Base-by-base conservation (phyloP, 371 early-diverging fungal species). In the Circinella umbellata region DNA sequence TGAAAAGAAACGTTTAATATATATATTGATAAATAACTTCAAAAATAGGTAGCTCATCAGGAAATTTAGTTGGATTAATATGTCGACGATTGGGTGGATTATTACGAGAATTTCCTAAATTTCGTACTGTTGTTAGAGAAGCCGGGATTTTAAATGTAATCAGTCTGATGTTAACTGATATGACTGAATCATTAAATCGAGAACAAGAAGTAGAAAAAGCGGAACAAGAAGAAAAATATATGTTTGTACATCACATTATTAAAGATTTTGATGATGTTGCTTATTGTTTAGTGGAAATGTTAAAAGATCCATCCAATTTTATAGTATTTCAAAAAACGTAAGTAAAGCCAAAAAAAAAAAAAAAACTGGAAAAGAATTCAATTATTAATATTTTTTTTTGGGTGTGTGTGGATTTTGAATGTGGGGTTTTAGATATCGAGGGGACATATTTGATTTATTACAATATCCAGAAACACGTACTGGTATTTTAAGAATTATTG, bases 71-170 rank as follows among this genome's bases (percentile, higher is more conserved):
- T 15, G 77, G 77, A 1, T 69, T 88, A 17, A 86, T 89, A 15
- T 88, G 88, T 60, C 75, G 78, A 15, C 83, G 84, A 15, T 80
- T 87, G 38, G 74, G 78, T 3, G 64, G 67, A 20, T 67, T 89
- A 8, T 71, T 91, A 8, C 78, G 75, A 18, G 72, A 76, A 20
- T 85, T 86, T 8, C 68, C 80, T 11, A 83, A 87, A 62, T 85
- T 89, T 68, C 80, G 80, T 54, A 79, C 79, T 39, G 89, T 89
- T 1, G 77, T 87, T 57, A 88, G 89, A 34, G 90, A 90, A 66
- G 85, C 90, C 36, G 91, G 91, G n/a, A 68, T 91, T 36, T 74
- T 90, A 36, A 87, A 87, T 67, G 81, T 90, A 48, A 81, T 91
- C 68, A 83, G 88, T 57, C 78, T 83, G 9, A 80, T 90, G 71